Evolutionary conservation across 73 alveolate genomes (phyloP), one percentile per base, ranked within the genome.

Genomic region (Symbiodinium pilosum): DNA sequence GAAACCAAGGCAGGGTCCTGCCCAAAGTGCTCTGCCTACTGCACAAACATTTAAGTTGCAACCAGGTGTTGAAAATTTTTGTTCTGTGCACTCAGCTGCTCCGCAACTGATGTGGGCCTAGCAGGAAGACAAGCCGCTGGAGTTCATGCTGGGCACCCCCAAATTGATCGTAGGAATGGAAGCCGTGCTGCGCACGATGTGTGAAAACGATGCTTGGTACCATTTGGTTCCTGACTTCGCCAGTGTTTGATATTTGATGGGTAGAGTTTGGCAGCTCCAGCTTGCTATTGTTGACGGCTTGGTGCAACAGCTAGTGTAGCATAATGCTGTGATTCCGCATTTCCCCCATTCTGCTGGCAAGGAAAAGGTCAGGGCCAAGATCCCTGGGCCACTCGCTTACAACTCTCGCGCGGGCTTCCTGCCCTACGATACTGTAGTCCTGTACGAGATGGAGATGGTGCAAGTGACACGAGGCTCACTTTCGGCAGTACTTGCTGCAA

Each of bases 331-430:
- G n/a, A n/a, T n/a, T n/a, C n/a, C n/a, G n/a, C n/a, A n/a, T n/a
- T n/a, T n/a, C n/a, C n/a, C n/a, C n/a, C n/a, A n/a, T n/a, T n/a
- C 59, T 47, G 59, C 59, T 14, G 9, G 43, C 47, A 30, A 87
- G 94, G 94, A 88, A 34, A 88, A 88, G 86, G 95, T 88, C 26
- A 44, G 95, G 95, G 95, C 95, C 75, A 88, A 59, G 68, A 88
- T 88, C 77, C 95, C 95, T 11, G 95, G 95, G 9, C 86, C 95
- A 18, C 73, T 88, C 36, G 95, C 95, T 54, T 88, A 88, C 71
- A 88, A 88, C 68, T 56, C 86, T 24, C 64, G 85, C 6, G 64
- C 86, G 20, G 95, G 95, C 2, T 88, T 88, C 69, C 77, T 88
- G 52, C 95, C 95, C 44, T 88, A 88, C 44, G 95, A 88, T 69